Evolutionary conservation across 805 yeast genomes (phyloP).

Genomic region (Myxozyma udenii): DNA sequence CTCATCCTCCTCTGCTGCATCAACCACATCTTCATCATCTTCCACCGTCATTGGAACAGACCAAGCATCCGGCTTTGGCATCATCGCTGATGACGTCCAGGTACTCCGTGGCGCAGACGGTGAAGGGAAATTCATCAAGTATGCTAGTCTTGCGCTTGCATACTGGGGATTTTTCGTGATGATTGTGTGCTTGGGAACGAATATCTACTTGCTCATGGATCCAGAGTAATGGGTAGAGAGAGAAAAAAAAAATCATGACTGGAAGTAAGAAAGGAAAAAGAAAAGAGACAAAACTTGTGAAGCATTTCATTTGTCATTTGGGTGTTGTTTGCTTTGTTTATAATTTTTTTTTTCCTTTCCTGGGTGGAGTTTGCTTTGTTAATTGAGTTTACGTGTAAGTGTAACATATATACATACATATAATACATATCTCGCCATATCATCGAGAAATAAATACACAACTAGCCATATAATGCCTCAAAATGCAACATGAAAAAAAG

Average conservation of each 20-base stretch:
- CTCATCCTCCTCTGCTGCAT: not conserved
- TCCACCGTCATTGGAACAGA: not conserved
- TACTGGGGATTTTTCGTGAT: conserved; percentile 71
- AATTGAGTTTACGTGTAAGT: no score
- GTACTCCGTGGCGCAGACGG: conserved; percentile 12
- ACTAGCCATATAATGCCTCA: no score
- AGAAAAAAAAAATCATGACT: no score
- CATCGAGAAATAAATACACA: no score
- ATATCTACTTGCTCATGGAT: conserved; percentile 29
- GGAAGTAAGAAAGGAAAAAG: no score
- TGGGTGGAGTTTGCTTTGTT: no score
- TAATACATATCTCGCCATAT: no score
- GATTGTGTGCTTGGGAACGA: conserved; percentile 56
- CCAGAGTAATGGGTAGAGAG: no score
- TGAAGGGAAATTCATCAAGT: conserved; percentile 37
- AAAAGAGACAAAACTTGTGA: no score
- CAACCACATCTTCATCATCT: not conserved
- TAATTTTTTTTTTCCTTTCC: not conserved
- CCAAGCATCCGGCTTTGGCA: not conserved
- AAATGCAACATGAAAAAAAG: no score
- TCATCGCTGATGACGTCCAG: conserved; percentile 1
- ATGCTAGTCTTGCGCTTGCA: conserved; percentile 53
- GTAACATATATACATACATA: no score
- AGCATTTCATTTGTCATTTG: not conserved
- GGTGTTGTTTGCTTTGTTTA: not conserved